Evolutionary conservation across 768 basidiomycete species (phyloP).

Genomic region (Paxillus ammoniavirescens): DNA sequence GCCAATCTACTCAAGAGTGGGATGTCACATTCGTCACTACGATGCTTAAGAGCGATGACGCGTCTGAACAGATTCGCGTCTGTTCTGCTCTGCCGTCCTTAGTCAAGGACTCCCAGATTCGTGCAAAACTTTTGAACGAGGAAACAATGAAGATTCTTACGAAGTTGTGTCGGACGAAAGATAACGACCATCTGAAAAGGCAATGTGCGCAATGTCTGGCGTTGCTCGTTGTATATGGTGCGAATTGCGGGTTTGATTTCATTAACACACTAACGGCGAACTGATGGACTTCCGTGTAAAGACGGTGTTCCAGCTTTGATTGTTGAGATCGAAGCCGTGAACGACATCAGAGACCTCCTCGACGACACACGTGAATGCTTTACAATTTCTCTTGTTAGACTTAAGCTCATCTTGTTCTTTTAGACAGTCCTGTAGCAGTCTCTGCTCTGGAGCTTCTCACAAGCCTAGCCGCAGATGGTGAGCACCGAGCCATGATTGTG

Average conservation of each 20-base stretch:
- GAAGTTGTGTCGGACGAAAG: background rate
- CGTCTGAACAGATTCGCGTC: background rate
- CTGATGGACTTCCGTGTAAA: background rate
- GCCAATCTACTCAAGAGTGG: background rate
- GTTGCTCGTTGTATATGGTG: background rate
- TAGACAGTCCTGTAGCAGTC: constrained; percentile 1
- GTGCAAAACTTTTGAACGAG: background rate
- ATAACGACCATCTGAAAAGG: background rate
- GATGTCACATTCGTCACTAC: background rate
- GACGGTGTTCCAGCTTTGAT: background rate
- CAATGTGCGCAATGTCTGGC: constrained; percentile 3
- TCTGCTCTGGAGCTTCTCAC: constrained; percentile 2
- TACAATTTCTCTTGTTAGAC: too few relatives aligned
- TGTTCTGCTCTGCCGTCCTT: constrained; percentile 5
- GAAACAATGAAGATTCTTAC: constrained; percentile 1
- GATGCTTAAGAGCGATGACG: constrained; percentile 3
- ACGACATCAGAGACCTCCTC: background rate
- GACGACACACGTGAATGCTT: background rate
- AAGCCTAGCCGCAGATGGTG: constrained; percentile 3
- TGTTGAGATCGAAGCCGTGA: background rate
- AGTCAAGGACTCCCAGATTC: background rate
- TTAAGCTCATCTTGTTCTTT: background rate
- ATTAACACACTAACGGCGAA: background rate
- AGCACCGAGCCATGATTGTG: background rate
- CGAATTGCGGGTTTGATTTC: background rate